Base-by-base conservation (phyloP, 2,329 filamentous ascomycete genomes). In the Rhexocercosporidium sp. region DNA sequence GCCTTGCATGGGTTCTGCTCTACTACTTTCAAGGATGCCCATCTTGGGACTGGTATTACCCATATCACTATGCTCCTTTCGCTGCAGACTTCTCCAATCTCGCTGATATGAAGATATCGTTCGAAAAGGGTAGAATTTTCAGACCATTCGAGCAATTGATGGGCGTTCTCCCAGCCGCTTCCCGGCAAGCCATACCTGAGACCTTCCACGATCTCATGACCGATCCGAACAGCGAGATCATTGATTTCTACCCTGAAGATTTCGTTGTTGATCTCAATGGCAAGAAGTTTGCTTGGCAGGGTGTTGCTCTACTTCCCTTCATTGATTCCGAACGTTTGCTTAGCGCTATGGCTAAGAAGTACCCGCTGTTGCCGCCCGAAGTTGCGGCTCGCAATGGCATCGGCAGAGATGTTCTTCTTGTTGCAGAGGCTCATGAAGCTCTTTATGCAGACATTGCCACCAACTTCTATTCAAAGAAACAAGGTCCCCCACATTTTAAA, bases 1-100 rank as follows among this genome's bases (percentile, higher is more conserved):
- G 96, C 41, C 86, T 99, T 11, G 92, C 92, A 25, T 99, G 96
- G 96, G 96, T 99, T 46, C 83, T 99, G 60, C 84, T 94, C 41
- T 99, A 99, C 80, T 99, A 99, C 79, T 97, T 97, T 79, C 96
- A 99, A 79, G 96, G 96, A 29, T 99, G 96, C 75, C 94, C 96
- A 25, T 97, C 94, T 0, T 99, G 96, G 96, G 96, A 95, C 62
- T 99, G 96, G 96, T 99, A 96, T 78, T 99, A 97, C 77, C 96
- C 96, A 0, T 97, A 98, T 76, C 96, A 99, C 78, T 99, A 99
- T 77, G 96, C 96, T 1, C 96, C 96, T 3, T 99, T 99, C 77
- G 96, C 96, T 2, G 92, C 94, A 62, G 96, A 99, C 79, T 99
- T 99, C 78, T 90, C 92, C 66, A 90, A 94, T 65, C 84, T 99